Evolutionary conservation across 331 rosid species (phyloP).

Genomic region (Stylosanthes scabra): DNA sequence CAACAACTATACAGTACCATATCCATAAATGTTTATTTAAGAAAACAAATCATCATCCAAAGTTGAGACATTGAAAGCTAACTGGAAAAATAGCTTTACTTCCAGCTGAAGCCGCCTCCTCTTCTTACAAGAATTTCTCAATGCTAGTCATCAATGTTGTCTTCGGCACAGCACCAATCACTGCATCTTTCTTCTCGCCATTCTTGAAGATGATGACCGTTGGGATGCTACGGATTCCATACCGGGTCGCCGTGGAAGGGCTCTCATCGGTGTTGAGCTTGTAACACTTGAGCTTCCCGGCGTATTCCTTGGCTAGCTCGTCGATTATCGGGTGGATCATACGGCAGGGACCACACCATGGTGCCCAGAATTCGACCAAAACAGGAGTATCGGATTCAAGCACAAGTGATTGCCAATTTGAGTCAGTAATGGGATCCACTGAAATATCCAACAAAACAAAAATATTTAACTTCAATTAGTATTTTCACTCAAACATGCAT

Average conservation of each 20-base stretch:
- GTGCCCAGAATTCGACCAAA: slow-evolving; percentile 98
- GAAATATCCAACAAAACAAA: slow-evolving; percentile 45
- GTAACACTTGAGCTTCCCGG: slow-evolving; percentile 85
- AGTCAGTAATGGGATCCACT: slow-evolving; percentile 67
- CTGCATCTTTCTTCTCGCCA: slow-evolving; percentile 91
- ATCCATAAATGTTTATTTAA: slow-evolving; percentile 41
- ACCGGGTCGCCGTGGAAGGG: slow-evolving; percentile 67
- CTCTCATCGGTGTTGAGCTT: slow-evolving; percentile 88
- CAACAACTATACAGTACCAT: slow-evolving; percentile 59
- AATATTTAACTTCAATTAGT: slow-evolving; percentile 22
- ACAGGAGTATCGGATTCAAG: slow-evolving; percentile 64
- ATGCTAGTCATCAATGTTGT: slow-evolving; percentile 76
- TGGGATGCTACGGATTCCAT: slow-evolving; percentile 93
- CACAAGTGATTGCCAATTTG: slow-evolving; percentile 77
- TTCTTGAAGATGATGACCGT: slow-evolving; percentile 81
- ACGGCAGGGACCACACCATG: slow-evolving; percentile 99
- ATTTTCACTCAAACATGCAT: slow-evolving; percentile 18
- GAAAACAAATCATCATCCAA: slow-evolving; percentile 45
- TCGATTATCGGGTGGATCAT: slow-evolving; percentile 90
- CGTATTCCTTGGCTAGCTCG: slow-evolving; percentile 69
- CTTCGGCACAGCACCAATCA: slow-evolving; percentile 96
- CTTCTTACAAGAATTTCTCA: slow-evolving; percentile 81
- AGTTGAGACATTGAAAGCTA: slow-evolving; percentile 37
- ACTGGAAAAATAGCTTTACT: slow-evolving; percentile 46
- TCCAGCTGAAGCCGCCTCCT: slow-evolving; percentile 42